A percentile compares a stretch with the other conserved stretches of the same genome.
Evolutionary conservation across 176 grass and related monocot genomes (phyloP).

Genomic region (Triticum timopheevii): DNA sequence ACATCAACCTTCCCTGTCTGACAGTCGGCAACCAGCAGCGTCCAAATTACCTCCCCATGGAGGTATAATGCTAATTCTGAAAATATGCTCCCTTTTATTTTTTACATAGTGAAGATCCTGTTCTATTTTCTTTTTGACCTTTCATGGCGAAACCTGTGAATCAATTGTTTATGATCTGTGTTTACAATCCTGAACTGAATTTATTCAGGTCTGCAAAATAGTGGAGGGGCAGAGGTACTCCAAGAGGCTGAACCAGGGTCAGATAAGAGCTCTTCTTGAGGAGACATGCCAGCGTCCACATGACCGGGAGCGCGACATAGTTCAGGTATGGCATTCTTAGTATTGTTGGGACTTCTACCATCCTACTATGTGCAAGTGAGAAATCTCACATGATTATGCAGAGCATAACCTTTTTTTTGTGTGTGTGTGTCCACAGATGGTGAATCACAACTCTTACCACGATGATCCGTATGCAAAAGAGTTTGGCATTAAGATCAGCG

Average conservation of each 20-base stretch:
- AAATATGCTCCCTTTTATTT: neutral
- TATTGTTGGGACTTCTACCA: neutral
- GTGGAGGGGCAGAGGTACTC: constrained; percentile 95
- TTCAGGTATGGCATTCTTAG: constrained; percentile 44
- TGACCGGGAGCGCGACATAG: constrained; percentile 77
- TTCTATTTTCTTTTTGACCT: neutral
- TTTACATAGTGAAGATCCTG: no score
- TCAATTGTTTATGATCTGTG: neutral
- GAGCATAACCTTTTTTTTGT: neutral
- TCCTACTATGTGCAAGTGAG: neutral
- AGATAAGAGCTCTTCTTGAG: constrained; percentile 83
- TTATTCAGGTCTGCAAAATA: constrained; percentile 87
- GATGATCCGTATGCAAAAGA: constrained; percentile 91
- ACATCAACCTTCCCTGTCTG: constrained; percentile 82
- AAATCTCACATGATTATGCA: constrained; percentile 15
- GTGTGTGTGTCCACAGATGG: constrained; percentile 51
- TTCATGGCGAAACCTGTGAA: neutral
- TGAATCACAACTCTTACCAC: constrained; percentile 82
- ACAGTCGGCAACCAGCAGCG: constrained; percentile 88
- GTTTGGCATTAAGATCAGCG: constrained; percentile 92
- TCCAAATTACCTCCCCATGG: constrained; percentile 96
- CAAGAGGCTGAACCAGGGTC: constrained; percentile 80
- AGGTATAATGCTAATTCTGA: constrained; percentile 52
- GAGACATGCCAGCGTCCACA: constrained; percentile 83
- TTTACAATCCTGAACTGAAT: neutral